Evolutionary conservation across 202 grass and related monocot genomes (phyloP).

Genomic region (Sporobolus alterniflorus): DNA sequence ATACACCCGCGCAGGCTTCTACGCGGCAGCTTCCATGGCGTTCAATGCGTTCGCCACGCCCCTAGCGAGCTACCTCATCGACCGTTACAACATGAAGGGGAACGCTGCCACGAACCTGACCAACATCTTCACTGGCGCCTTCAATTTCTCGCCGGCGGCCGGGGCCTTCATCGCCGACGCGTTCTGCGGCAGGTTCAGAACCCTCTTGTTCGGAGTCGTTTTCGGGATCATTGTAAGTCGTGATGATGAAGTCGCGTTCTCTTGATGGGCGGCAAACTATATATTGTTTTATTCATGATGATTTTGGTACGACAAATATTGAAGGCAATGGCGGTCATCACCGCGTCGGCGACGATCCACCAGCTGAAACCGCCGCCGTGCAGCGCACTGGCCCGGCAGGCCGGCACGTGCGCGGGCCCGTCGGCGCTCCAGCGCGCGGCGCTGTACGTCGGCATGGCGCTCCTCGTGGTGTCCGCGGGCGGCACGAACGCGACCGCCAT

Average conservation of each 20-base stretch:
- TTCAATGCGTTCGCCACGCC: conserved; percentile 2
- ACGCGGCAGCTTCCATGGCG: conserved; percentile 6
- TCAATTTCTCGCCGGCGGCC: conserved; percentile 36
- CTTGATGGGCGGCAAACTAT: no score
- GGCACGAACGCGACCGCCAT: conserved; percentile 31
- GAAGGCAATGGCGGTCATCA: conserved; percentile 52
- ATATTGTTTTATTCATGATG: no score
- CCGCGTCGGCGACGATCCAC: conserved; percentile 21
- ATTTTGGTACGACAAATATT: neutral
- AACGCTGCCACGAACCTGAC: conserved; percentile 27
- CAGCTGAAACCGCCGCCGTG: conserved; percentile 40
- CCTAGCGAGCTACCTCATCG: conserved; percentile 27
- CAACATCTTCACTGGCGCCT: conserved; percentile 47
- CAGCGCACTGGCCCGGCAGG: neutral
- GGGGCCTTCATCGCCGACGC: conserved; percentile 61
- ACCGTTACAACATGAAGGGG: conserved; percentile 32
- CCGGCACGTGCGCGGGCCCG: conserved; percentile 24
- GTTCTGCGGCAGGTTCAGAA: conserved; percentile 49
- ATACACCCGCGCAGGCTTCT: conserved; percentile 26
- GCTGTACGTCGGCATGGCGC: conserved; percentile 40
- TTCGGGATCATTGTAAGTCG: neutral
- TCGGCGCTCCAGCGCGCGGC: conserved; percentile 30
- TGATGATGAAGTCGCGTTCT: neutral
- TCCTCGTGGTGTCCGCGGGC: conserved; percentile 24
- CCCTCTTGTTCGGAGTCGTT: conserved; percentile 5